Base-by-base conservation (phyloP, 1,139 yeast genomes). In the Lodderomyces pseudojiufengensis region DNA sequence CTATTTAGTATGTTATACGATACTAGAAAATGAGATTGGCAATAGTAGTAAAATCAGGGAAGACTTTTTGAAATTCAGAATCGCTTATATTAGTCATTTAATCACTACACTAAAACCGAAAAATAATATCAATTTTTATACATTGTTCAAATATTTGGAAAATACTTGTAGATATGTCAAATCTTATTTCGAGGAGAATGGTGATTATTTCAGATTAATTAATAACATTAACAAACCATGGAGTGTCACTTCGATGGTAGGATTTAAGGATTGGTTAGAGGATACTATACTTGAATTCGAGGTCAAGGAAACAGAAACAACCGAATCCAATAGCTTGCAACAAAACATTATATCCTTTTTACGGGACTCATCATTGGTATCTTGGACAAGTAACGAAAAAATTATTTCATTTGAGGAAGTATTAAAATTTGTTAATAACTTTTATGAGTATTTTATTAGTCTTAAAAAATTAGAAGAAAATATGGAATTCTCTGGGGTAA, bases 101-200 rank as follows among this genome's bases (percentile, higher is more conserved):
- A 40, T 62, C 8, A 27, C 30, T 1, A 35, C 37, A 4, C 31
- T 48, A 3, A 22, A 41, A 10, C 11, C 14, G 11, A 26, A 20
- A 30, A 36, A 26, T 42, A 7, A 51, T 16, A 39, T 63, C 25
- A 54, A 60, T 35, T 63, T 61, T 40, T 53, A 50, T 29, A 50
- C 47, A 21, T 43, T 65, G 5, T 53, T 65, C 37, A 55, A 52
- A 39, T 67, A 48, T 39, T 46, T 63, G 29, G 73, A 68, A 45
- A 60, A 59, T 32, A 65, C 74, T 0, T 57, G 60, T 38, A 53
- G 45, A 3, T 61, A 61, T 37, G 44, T 56, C 10, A 37, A 49
- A 1, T 40, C 45, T 16, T 62, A 55, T 40, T 64, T 68, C 37
- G 44, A 48, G 1, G 15, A 11, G 3, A 42, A 48, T 10, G 57